Conservation (phyloP, 805 yeast genomes). For the Candida boleticola region DNA sequence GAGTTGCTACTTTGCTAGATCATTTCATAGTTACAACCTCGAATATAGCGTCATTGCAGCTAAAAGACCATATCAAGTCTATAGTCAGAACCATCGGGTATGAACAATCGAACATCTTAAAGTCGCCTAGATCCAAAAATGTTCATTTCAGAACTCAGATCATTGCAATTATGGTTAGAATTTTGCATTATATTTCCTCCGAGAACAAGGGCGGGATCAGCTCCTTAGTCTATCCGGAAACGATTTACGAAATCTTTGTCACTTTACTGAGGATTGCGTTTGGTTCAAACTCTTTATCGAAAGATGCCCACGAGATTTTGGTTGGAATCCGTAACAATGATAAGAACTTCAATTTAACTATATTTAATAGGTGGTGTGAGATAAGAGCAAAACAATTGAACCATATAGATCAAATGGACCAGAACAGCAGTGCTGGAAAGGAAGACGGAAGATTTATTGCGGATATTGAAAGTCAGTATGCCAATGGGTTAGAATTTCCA, state of each 20-base stretch:
- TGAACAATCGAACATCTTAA: constrained; percentile 47
- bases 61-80: constrained; percentile 37
- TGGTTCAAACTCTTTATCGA: constrained; percentile 41
- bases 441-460: constrained; percentile 21
- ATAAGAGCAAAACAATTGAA: constrained; percentile 35
- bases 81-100: constrained; percentile 43
- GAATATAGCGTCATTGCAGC: constrained; percentile 25
- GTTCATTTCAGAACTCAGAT: constrained; percentile 37
- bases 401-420: constrained; percentile 21
- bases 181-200: constrained; percentile 38
- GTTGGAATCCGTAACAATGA: constrained; percentile 28
- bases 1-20: constrained; percentile 51
- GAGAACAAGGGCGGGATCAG: constrained; percentile 26
- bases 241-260: constrained; percentile 46
- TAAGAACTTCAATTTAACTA: constrained; percentile 22
- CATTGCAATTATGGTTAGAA: constrained; percentile 38
- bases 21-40: constrained; percentile 31
- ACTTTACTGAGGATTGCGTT: constrained; percentile 53
- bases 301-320: constrained; percentile 36
- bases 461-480: constrained; percentile 40
- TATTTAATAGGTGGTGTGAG: constrained; percentile 49
- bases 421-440: not conserved
- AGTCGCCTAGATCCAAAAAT: constrained; percentile 43
- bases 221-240: constrained; percentile 37
- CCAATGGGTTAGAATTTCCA: constrained; percentile 62